These are phyloP conservation scores for Amphirosellinia nigrospora DNA, from an alignment of 495 filamentous ascomycete species.

Conservation along the genomic window DNA sequence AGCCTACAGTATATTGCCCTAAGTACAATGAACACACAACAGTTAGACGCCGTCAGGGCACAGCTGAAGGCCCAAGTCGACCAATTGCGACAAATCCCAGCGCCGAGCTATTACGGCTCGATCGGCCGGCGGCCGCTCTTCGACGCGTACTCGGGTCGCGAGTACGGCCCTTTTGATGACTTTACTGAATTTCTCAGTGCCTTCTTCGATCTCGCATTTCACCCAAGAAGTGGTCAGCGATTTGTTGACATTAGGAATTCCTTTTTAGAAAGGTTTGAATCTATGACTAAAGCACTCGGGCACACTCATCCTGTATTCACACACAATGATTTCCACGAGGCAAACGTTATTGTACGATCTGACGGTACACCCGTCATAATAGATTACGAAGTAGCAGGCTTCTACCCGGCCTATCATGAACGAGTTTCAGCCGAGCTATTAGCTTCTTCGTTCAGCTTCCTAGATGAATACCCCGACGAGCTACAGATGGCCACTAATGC, in stretches of 20 bases:
- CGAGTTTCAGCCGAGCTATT: not conserved
- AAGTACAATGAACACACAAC: slow-evolving; percentile 2
- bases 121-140: slow-evolving; percentile 1
- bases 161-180: slow-evolving; percentile 7
- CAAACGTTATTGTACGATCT: not conserved
- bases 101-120: slow-evolving; percentile 16
- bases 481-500: not conserved
- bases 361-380: not conserved
- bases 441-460: not conserved
- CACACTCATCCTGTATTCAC: slow-evolving; percentile 6
- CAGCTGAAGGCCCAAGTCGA: slow-evolving; percentile 24
- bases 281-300: not conserved
- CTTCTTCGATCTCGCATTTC: not conserved
- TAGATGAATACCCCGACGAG: not conserved
- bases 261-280: not conserved
- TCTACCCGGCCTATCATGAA: slow-evolving; percentile 9
- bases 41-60: not conserved
- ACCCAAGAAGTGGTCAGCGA: no score
- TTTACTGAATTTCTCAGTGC: not conserved
- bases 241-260: not conserved
- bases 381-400: slow-evolving; percentile 21
- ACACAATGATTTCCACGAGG: slow-evolving; percentile 8
- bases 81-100: slow-evolving; percentile 24
- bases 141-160: not conserved
- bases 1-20: not conserved